Percentiles rank a stretch among this genome's conserved stretches.
Evolutionary conservation across 768 basidiomycete genomes (phyloP).

Genomic region (Naganishia randhawae): DNA sequence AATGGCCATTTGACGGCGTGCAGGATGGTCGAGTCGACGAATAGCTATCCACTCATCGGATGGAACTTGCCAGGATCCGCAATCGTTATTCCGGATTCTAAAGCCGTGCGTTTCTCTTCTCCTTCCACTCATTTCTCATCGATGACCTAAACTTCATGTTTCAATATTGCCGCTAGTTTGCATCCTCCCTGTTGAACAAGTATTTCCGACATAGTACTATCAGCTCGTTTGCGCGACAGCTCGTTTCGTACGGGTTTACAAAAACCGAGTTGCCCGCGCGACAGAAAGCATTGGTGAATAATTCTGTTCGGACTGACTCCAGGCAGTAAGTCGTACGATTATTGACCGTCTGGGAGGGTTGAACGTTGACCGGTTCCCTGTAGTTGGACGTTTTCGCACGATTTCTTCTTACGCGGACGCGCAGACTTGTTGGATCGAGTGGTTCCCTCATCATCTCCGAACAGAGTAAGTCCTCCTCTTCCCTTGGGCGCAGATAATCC

Average conservation of each 20-base stretch:
- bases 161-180: not conserved
- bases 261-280: slow-evolving; percentile 14
- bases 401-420: slow-evolving; percentile 12
- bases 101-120: not conserved
- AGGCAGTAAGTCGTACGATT: slow-evolving; percentile 13
- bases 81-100: slow-evolving; percentile 15
- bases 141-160: not conserved
- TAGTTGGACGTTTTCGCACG: slow-evolving; percentile 19
- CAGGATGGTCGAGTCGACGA: slow-evolving; percentile 16
- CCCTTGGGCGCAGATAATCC: not conserved
- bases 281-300: not conserved
- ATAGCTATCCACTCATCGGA: slow-evolving; percentile 15
- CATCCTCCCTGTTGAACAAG: slow-evolving; percentile 1
- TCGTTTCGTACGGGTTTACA: slow-evolving; percentile 14
- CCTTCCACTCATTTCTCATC: not conserved
- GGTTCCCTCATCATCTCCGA: not conserved
- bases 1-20: not conserved
- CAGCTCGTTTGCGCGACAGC: slow-evolving; percentile 14
- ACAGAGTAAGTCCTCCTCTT: not conserved
- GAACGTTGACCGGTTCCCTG: not conserved
- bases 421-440: slow-evolving; percentile 16
- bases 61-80: slow-evolving; percentile 6
- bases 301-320: not conserved
- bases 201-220: slow-evolving; percentile 21
- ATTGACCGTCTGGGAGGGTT: too few relatives aligned